Conservation (phyloP, 257 asterid species). For the Fraxinus quadrangulata region DNA sequence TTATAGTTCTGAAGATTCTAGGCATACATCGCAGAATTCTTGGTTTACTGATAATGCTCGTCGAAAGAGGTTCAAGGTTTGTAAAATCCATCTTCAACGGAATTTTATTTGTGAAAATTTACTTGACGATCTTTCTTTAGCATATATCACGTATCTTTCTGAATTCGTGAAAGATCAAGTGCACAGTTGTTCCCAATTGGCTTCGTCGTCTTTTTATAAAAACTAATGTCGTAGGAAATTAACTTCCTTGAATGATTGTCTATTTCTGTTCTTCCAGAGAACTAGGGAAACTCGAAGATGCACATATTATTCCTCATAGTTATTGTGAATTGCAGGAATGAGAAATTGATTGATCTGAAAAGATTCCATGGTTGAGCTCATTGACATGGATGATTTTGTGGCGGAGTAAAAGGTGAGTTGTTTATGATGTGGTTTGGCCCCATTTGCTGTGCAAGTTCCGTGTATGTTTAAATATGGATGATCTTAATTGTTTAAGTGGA, state of each 20-base stretch:
- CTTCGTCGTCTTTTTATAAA: not conserved
- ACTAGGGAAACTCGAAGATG: constrained; percentile 1
- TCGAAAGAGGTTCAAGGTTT: constrained; percentile 77
- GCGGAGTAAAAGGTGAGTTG: not conserved
- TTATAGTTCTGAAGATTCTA: constrained; percentile 50
- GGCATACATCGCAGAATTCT: constrained; percentile 43
- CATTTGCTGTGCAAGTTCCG: not conserved
- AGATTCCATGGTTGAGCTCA: constrained; percentile 22
- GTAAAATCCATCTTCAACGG: constrained; percentile 8
- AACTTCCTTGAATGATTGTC: not conserved
- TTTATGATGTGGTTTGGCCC: not conserved
- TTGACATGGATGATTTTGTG: not conserved
- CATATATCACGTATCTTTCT: not conserved
- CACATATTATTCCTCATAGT: not conserved
- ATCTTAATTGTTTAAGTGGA: not conserved
- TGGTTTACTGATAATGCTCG: constrained; percentile 60
- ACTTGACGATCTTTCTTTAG: constrained; percentile 1
- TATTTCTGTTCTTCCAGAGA: not conserved
- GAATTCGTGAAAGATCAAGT: not conserved
- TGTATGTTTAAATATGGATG: not conserved
- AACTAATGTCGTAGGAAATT: not conserved
- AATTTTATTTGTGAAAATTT: not conserved
- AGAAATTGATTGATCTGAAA: constrained; percentile 24
- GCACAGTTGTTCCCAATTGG: not conserved
- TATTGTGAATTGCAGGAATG: constrained; percentile 39